Evolutionary conservation across 257 asterid species (phyloP).

Genomic region (Nicotiana benthamiana): DNA sequence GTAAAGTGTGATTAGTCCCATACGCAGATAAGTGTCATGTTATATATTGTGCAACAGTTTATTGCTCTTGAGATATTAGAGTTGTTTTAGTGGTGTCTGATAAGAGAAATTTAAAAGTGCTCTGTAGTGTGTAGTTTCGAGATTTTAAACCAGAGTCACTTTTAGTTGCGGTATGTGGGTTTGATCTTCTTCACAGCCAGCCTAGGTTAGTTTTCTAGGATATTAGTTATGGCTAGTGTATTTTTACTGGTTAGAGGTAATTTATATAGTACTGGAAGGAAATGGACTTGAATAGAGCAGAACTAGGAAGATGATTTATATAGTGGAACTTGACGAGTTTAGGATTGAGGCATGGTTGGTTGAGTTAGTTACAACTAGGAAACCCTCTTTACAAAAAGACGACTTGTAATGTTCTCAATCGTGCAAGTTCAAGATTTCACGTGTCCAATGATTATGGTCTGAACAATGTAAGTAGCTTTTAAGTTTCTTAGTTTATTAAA

Average conservation of each 20-base stretch:
- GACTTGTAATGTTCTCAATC: background rate
- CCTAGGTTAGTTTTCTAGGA: background rate
- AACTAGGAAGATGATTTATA: background rate
- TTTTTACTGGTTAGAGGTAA: background rate
- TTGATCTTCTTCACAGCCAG: background rate
- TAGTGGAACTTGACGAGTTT: background rate
- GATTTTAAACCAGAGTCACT: background rate
- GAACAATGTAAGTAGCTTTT: background rate
- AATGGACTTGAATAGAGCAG: background rate
- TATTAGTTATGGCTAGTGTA: background rate
- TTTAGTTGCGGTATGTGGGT: background rate
- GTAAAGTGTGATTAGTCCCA: background rate
- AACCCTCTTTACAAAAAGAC: background rate
- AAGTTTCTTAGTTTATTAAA: background rate
- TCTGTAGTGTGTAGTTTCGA: background rate
- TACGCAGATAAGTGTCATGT: background rate
- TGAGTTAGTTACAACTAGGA: background rate
- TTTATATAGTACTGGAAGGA: background rate
- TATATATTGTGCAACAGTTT: background rate
- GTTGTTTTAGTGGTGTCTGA: background rate
- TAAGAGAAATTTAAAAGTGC: background rate
- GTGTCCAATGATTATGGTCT: background rate
- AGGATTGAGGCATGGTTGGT: background rate
- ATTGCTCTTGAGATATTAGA: background rate
- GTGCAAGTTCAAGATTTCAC: background rate